Evolutionary conservation across 768 basidiomycete species (phyloP).

Genomic region (Epithele typhae): DNA sequence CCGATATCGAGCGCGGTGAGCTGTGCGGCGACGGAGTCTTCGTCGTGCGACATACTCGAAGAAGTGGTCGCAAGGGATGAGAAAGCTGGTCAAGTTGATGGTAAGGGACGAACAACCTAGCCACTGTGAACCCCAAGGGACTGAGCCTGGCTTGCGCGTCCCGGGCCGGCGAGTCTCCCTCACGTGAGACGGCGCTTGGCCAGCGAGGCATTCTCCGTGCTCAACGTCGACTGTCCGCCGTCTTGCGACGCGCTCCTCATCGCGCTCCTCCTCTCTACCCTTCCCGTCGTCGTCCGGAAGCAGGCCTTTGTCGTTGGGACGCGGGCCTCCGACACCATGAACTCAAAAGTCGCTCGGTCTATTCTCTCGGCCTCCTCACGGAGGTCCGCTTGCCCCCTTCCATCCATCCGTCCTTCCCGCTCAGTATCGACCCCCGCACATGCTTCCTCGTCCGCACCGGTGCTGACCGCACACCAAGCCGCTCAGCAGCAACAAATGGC

Average conservation of each 20-base stretch:
- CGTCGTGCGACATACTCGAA: conserved; percentile 9
- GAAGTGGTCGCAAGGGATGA: neutral
- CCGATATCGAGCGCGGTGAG: conserved; percentile 21
- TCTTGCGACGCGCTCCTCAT: neutral
- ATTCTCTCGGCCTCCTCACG: conserved; percentile 1
- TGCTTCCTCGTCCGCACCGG: no score
- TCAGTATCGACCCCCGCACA: conserved; percentile 6
- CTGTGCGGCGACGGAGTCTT: conserved; percentile 15
- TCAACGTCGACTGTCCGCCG: neutral
- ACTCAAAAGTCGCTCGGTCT: conserved; percentile 1
- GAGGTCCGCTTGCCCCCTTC: neutral
- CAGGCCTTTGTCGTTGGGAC: no score
- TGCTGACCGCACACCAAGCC: no score
- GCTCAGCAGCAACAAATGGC: conserved; percentile 4
- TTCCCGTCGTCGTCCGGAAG: neutral
- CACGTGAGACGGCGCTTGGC: neutral
- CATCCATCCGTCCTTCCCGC: neutral
- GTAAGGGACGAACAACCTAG: neutral
- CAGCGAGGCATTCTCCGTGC: neutral
- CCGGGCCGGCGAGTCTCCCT: neutral
- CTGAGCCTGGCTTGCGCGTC: neutral
- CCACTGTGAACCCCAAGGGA: no score
- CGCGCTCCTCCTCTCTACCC: neutral
- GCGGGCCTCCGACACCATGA: conserved; percentile 3
- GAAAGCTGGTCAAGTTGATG: neutral